A percentile compares a stretch with the other conserved stretches of the same genome.
Evolutionary conservation across 2,329 filamentous ascomycete genomes (phyloP).

Genomic region (Botrytis hyacinthi): DNA sequence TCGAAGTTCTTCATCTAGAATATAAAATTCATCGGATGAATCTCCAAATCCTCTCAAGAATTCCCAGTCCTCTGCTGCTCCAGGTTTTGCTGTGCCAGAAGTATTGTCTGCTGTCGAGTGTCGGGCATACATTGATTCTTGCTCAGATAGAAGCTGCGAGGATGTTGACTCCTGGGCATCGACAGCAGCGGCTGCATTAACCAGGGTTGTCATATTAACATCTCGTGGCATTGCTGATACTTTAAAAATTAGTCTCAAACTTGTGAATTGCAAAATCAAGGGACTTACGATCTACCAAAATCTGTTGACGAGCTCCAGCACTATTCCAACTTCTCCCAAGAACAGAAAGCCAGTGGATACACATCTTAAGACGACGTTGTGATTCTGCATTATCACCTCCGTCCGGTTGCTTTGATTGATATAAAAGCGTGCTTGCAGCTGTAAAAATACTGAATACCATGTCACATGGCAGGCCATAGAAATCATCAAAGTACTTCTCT

Average conservation of each 20-base stretch:
- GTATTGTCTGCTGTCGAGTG: not conserved
- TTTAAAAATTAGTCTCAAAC: slow-evolving; percentile 20
- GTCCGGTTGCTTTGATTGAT: slow-evolving; percentile 29
- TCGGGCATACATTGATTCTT: slow-evolving; percentile 2
- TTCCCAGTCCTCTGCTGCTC: slow-evolving; percentile 31
- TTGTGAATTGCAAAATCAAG: slow-evolving; percentile 26
- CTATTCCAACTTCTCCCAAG: slow-evolving; percentile 37
- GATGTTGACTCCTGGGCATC: slow-evolving; percentile 4
- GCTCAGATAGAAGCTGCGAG: slow-evolving; percentile 7
- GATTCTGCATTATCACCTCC: slow-evolving; percentile 24
- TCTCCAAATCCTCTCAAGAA: slow-evolving; percentile 37
- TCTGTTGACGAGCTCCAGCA: slow-evolving; percentile 35
- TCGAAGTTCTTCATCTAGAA: slow-evolving; percentile 35
- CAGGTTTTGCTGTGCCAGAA: not conserved
- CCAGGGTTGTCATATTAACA: slow-evolving; percentile 14
- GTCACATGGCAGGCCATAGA: slow-evolving; percentile 36
- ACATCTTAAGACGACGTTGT: slow-evolving; percentile 31
- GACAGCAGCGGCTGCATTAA: not conserved
- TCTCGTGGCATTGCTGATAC: slow-evolving; percentile 19
- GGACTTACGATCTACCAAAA: slow-evolving; percentile 35
- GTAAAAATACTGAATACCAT: slow-evolving; percentile 37
- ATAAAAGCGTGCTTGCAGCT: slow-evolving; percentile 34
- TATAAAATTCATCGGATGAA: slow-evolving; percentile 36
- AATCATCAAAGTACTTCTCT: slow-evolving; percentile 35
- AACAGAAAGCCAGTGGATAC: slow-evolving; percentile 37